These are phyloP conservation scores for Phytomonas sp. DNA, from an alignment of 208 protist genomes.

Conservation along the genomic window DNA sequence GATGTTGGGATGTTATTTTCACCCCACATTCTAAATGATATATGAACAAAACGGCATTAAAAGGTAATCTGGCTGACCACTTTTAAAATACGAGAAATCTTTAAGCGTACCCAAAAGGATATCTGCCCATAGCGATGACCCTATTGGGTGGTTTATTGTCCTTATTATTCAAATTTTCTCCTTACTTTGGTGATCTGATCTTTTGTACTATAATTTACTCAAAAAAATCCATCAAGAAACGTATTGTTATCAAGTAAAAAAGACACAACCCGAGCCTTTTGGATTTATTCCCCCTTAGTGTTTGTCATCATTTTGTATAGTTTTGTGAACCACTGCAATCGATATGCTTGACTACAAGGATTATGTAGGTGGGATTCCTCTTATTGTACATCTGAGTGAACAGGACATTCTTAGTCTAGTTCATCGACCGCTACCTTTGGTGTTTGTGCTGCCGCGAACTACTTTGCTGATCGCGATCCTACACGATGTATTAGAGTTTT, in stretches of 20 bases:
- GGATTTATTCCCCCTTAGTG: constrained; percentile 4
- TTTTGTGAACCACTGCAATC: constrained; percentile 10
- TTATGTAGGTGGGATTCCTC: constrained; percentile 43
- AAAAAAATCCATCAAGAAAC: not conserved
- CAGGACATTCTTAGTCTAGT: constrained; percentile 29
- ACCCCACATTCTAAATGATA: not conserved
- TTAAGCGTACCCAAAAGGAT: not conserved
- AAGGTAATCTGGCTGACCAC: not conserved
- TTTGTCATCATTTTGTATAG: constrained; percentile 11
- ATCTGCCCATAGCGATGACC: not conserved
- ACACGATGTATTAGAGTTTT: constrained; percentile 37
- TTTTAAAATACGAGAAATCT: not conserved
- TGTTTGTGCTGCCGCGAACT: constrained; percentile 58
- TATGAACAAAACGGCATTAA: not conserved
- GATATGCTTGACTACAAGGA: constrained; percentile 16
- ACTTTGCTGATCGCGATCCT: constrained; percentile 54
- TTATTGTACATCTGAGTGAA: constrained; percentile 54
- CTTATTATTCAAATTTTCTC: not conserved
- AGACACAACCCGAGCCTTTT: not conserved
- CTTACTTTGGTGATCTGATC: not conserved
- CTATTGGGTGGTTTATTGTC: not conserved
- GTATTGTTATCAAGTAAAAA: not conserved
- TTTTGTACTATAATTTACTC: not conserved
- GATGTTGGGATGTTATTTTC: not conserved
- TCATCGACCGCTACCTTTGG: constrained; percentile 28